A percentile compares a stretch with the other conserved stretches of the same genome.
Conservation (phyloP, 441 rosid genomes). For the Manihot esculenta region DNA sequence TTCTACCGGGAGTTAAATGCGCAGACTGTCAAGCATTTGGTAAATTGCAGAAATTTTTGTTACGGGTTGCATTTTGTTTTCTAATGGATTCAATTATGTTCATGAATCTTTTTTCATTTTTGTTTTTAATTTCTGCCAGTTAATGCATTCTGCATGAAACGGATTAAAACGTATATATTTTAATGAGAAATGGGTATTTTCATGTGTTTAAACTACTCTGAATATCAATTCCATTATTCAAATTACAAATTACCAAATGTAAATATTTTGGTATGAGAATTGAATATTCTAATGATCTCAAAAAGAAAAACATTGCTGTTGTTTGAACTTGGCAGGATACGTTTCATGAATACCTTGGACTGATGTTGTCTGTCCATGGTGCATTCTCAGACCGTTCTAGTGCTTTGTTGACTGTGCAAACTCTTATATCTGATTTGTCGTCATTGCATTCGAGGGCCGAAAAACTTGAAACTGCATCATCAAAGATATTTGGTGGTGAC, state of each 20-base stretch:
- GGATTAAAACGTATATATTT: neutral
- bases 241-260: neutral
- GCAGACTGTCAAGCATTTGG: conserved; percentile 91
- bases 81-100: neutral
- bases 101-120: neutral
- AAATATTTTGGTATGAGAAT: neutral
- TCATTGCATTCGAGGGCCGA: conserved; percentile 65
- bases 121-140: neutral
- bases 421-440: conserved; percentile 77
- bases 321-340: conserved; percentile 52
- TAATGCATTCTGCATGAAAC: neutral
- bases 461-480: conserved; percentile 87
- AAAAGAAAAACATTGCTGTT: neutral
- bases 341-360: conserved; percentile 85
- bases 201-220: neutral
- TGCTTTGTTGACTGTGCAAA: conserved; percentile 83
- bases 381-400: conserved; percentile 89
- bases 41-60: conserved; percentile 29
- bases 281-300: neutral
- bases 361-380: conserved; percentile 73
- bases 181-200: neutral
- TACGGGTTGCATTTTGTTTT: conserved; percentile 1
- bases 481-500: conserved; percentile 94
- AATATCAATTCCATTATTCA: neutral
- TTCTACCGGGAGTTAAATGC: conserved; percentile 76